Conservation (phyloP, 225 moss, liverwort and hornwort species). For the Straminergon stramineum region DNA sequence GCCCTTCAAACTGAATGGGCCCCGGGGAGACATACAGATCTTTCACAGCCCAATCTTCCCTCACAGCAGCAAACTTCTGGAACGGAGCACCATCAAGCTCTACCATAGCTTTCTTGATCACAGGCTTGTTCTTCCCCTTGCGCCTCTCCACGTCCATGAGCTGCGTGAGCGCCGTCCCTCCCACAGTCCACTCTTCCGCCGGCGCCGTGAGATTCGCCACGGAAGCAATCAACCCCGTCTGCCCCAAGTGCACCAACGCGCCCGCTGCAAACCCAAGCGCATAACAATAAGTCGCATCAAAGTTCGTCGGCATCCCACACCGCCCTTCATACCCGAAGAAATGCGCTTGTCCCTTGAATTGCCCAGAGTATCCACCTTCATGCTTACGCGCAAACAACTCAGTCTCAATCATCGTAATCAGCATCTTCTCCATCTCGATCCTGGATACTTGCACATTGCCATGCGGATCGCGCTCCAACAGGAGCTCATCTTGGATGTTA, state of each 20-base stretch:
- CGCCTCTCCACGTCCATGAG: slow-evolving; percentile 88
- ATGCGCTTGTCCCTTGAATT: slow-evolving; percentile 64
- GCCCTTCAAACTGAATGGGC: slow-evolving; percentile 25
- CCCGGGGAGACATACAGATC: slow-evolving; percentile 71
- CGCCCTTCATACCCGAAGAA: slow-evolving; percentile 80
- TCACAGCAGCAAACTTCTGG: slow-evolving; percentile 44
- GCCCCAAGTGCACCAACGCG: slow-evolving; percentile 58
- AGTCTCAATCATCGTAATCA: slow-evolving; percentile 72
- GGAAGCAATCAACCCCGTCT: slow-evolving; percentile 72
- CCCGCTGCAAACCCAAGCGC: slow-evolving; percentile 66
- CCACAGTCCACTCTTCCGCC: slow-evolving; percentile 53
- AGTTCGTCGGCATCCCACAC: slow-evolving; percentile 87
- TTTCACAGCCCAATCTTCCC: slow-evolving; percentile 53
- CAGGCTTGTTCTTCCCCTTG: slow-evolving; percentile 77
- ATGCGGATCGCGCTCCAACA: slow-evolving; percentile 77
- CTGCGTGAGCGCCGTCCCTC: slow-evolving; percentile 73
- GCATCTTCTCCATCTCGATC: slow-evolving; percentile 85
- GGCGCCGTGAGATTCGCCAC: slow-evolving; percentile 62
- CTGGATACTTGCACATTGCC: slow-evolving; percentile 75
- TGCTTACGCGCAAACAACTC: slow-evolving; percentile 58
- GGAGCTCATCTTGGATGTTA: slow-evolving; percentile 61
- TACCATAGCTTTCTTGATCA: slow-evolving; percentile 91
- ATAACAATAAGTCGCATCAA: slow-evolving; percentile 77
- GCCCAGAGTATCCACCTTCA: slow-evolving; percentile 36
- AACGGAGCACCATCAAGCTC: slow-evolving; percentile 69